Base-by-base conservation (phyloP, 305 asterid genomes). In the Fraxinus velutina region DNA sequence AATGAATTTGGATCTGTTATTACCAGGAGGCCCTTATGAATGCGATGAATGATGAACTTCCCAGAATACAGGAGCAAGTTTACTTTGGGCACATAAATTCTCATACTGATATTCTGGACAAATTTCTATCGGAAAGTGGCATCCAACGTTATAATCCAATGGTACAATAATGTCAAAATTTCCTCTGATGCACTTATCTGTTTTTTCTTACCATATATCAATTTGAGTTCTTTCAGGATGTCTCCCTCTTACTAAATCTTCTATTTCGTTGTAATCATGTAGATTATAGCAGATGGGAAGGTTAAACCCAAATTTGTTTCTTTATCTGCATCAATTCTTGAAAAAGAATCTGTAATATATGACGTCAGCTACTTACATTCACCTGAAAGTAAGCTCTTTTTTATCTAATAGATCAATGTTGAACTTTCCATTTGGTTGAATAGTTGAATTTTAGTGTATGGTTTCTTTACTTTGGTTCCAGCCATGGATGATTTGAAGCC, bases 1-100 rank as follows among this genome's bases (percentile, higher is more conserved):
- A 73, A 62, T 19, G 0, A 84, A 21, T 32, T 78, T 83, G 85
- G 76, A 76, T 88, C 84, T 88, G 73, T 84, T 83, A 78, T 83
- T 84, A 82, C 75, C 94, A 96, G 99, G 99, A 96, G 80, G 92
- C 97, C 73, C 94, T 93, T 82, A 81, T 93, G 55, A 96, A 86
- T 89, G 97, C 99, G 77, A 94, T 96, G 98, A 94, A 93, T 7
- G 99, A 94, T 21, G 99, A 96, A 88, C 98, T 94, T 87, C 95
- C 99, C 70, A 92, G 90, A 88, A 90, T 96, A 88, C 99, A 96
- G 87, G 99, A 96, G 91, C 98, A 92, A 87, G 99, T 96, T 76
- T 96, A 96, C 81, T 96, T 92, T 82, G 99, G 99, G 36, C 98
- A 89, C 64, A 93, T 96, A 86, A 89, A 87, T 86, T 93, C 98